Evolutionary conservation across 106 monocot species (phyloP).

Genomic region (Narthecium ossifragum): DNA sequence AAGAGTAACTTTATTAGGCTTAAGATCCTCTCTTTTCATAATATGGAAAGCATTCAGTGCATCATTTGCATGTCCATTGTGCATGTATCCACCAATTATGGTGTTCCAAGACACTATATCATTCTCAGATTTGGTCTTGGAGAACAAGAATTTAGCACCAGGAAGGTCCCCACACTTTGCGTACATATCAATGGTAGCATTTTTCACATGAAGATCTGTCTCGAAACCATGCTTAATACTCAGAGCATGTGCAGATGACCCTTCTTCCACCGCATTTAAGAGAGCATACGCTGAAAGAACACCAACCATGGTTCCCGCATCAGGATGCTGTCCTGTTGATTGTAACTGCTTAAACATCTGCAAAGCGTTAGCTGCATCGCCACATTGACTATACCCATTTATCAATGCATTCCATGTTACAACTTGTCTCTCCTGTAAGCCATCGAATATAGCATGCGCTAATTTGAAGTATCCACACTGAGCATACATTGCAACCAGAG

Average conservation of each 20-base stretch:
- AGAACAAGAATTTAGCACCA: conserved; percentile 44
- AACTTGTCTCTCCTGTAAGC: conserved; percentile 28
- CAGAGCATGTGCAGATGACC: conserved; percentile 42
- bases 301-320: conserved; percentile 63
- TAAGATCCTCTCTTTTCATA: conserved; percentile 36
- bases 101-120: conserved; percentile 76
- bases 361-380: conserved; percentile 44
- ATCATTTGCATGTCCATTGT: conserved; percentile 43
- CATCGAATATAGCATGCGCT: conserved; percentile 45
- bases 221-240: conserved; percentile 45
- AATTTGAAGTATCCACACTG: conserved; percentile 47
- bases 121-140: background rate
- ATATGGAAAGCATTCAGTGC: conserved; percentile 41
- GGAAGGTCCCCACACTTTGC: conserved; percentile 48
- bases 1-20: conserved; percentile 52
- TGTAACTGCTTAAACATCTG: conserved; percentile 34
- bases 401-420: conserved; percentile 74
- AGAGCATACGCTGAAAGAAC: conserved; percentile 54
- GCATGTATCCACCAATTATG: conserved; percentile 64
- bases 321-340: conserved; percentile 23
- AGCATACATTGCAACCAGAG: conserved; percentile 67
- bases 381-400: conserved; percentile 60
- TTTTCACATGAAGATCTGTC: conserved; percentile 57
- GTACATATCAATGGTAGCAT: conserved; percentile 70
- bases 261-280: conserved; percentile 15